phyloP scores from a whole-genome alignment of 371 early-diverging fungal genomes.

The Umbelopsis sp. region DNA sequence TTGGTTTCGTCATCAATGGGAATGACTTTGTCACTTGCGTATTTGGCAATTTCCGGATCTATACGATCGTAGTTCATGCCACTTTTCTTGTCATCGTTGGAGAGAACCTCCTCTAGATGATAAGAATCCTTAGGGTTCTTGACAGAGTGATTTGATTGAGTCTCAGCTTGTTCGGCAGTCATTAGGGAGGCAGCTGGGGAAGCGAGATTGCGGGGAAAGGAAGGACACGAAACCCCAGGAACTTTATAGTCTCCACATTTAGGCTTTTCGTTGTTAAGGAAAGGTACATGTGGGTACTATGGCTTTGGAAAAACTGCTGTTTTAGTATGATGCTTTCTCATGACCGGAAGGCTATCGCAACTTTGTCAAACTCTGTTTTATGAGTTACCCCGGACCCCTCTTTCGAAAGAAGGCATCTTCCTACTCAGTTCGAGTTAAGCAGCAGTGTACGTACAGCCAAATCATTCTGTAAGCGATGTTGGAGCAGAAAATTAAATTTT shows the following conservation, averaged over 20 bases:
- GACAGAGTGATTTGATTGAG: neutral
- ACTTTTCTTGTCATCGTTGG: neutral
- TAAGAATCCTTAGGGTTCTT: neutral
- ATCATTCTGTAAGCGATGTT: too few species aligned
- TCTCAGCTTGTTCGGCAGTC: neutral
- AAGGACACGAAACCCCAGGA: neutral
- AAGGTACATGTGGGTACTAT: neutral
- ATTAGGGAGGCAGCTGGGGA: neutral
- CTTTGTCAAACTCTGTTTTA: constrained; percentile 4
- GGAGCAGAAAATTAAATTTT: too few species aligned
- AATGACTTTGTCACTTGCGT: constrained; percentile 23
- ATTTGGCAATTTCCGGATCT: constrained; percentile 36
- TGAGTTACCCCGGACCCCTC: neutral
- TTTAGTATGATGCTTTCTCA: neutral
- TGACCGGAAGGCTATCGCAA: neutral
- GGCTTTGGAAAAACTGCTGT: neutral
- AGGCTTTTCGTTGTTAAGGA: neutral
- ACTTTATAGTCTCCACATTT: neutral
- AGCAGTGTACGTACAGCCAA: too few species aligned
- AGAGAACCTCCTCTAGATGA: neutral
- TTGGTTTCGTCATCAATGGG: constrained; percentile 31
- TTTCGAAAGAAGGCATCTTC: neutral
- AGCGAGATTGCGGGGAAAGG: neutral
- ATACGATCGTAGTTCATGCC: constrained; percentile 26
- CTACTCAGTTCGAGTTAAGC: neutral